Evolutionary conservation across 2,329 filamentous ascomycete species (phyloP).

Genomic region (Penicillium hordei): DNA sequence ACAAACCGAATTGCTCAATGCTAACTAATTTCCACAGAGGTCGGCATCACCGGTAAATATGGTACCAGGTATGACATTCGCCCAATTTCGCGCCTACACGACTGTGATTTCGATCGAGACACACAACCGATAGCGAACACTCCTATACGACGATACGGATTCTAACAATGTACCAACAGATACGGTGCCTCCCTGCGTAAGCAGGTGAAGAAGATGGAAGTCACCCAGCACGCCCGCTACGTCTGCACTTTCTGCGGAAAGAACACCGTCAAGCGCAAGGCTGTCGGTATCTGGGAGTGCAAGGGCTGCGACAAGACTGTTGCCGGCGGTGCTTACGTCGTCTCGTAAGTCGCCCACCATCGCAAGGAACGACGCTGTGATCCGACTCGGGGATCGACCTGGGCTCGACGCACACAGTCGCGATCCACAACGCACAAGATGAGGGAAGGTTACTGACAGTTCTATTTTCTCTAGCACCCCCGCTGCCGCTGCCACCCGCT

Average conservation of each 20-base stretch:
- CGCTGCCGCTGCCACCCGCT: constrained; percentile 89
- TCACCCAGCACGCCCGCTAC: constrained; percentile 96
- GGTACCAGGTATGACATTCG: constrained; percentile 76
- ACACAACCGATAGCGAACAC: constrained; percentile 6
- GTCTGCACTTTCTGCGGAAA: constrained; percentile 99
- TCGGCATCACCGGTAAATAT: constrained; percentile 98
- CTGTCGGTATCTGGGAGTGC: constrained; percentile 97
- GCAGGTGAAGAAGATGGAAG: constrained; percentile 99
- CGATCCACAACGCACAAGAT: background rate
- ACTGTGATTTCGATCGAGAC: constrained; percentile 18
- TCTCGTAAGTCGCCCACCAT: constrained; percentile 72
- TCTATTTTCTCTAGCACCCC: constrained; percentile 63
- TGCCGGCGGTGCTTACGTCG: constrained; percentile 89
- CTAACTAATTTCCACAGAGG: constrained; percentile 57
- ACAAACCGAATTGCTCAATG: constrained; percentile 18
- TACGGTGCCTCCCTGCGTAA: constrained; percentile 99
- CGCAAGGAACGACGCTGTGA: background rate
- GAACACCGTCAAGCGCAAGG: constrained; percentile 85
- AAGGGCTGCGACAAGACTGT: constrained; percentile 90
- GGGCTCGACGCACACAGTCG: background rate
- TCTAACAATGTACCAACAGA: constrained; percentile 51
- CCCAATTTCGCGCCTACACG: constrained; percentile 22
- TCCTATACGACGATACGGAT: constrained; percentile 18
- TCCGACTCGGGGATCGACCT: background rate
- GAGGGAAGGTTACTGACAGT: constrained; percentile 2